phyloP scores from a whole-genome alignment of 2,329 filamentous ascomycete genomes.

The Nemania serpens region DNA sequence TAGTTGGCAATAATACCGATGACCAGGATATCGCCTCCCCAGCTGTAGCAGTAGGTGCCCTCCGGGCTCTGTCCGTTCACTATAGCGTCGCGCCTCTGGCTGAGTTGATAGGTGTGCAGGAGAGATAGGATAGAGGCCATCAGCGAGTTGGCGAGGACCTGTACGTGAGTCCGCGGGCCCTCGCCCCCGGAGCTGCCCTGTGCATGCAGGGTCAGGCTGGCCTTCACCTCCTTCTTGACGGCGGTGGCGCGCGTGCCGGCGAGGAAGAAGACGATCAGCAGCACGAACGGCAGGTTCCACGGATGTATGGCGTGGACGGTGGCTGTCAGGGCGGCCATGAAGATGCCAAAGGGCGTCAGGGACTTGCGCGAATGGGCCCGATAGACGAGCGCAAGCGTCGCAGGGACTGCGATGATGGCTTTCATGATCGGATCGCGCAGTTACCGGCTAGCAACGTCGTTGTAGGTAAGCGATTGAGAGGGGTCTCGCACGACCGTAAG shows the following conservation, averaged over 20 bases:
- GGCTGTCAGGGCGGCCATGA: constrained; percentile 74
- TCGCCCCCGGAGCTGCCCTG: constrained; percentile 77
- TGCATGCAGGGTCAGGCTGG: constrained; percentile 76
- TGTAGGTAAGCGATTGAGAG: too few species aligned
- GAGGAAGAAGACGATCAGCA: constrained; percentile 85
- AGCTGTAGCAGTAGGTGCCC: constrained; percentile 59
- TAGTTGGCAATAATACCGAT: constrained; percentile 80
- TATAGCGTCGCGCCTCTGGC: constrained; percentile 50
- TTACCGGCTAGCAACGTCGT: not conserved
- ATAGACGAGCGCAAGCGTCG: constrained; percentile 64
- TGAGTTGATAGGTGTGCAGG: constrained; percentile 65
- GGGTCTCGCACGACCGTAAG: too few species aligned
- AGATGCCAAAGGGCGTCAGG: constrained; percentile 76
- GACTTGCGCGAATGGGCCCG: constrained; percentile 74
- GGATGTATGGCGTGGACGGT: constrained; percentile 86
- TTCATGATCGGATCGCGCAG: constrained; percentile 53
- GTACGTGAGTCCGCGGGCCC: constrained; percentile 79
- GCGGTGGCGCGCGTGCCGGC: constrained; percentile 84
- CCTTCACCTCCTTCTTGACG: constrained; percentile 87
- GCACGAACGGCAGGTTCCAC: constrained; percentile 86
- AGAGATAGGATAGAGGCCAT: constrained; percentile 70
- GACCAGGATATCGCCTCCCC: constrained; percentile 66
- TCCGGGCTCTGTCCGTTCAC: constrained; percentile 37
- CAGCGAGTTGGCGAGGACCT: constrained; percentile 87
- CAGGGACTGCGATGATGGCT: constrained; percentile 60